Conservation (phyloP, 108 stramenopile species). For the Fistulifera pelliculosa region DNA sequence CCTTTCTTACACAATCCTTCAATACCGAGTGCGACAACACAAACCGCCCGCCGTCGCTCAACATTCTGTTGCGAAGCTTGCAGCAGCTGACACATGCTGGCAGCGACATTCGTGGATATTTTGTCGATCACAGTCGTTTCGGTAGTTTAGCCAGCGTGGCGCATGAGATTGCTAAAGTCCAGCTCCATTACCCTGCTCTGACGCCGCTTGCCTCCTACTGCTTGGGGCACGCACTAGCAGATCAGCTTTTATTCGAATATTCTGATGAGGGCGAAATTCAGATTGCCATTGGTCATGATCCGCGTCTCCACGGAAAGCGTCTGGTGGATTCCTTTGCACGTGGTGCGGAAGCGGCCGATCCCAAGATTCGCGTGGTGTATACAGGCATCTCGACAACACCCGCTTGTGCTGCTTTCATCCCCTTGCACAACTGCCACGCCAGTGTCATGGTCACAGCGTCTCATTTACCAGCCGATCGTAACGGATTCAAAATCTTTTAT, state of each 20-base stretch:
- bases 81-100: slow-evolving; percentile 22
- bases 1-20: slow-evolving; percentile 4
- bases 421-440: slow-evolving; percentile 28
- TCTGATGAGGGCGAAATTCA: slow-evolving; percentile 11
- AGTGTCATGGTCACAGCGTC: slow-evolving; percentile 76
- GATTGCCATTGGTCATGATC: slow-evolving; percentile 68
- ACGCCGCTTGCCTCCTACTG: slow-evolving; percentile 75
- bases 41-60: slow-evolving; percentile 62
- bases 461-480: slow-evolving; percentile 71
- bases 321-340: slow-evolving; percentile 62
- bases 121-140: slow-evolving; percentile 31
- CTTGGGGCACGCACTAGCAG: slow-evolving; percentile 52
- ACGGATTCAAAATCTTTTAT: slow-evolving; percentile 77
- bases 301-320: slow-evolving; percentile 51
- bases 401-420: slow-evolving; percentile 51
- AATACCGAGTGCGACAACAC: slow-evolving; percentile 39
- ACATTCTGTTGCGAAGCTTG: slow-evolving; percentile 26
- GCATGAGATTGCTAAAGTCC: slow-evolving; percentile 14
- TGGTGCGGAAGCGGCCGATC: slow-evolving; percentile 43
- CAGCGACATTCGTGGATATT: slow-evolving; percentile 59
- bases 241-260: slow-evolving; percentile 16
- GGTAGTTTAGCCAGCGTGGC: slow-evolving; percentile 43
- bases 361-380: slow-evolving; percentile 34
- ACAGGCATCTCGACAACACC: slow-evolving; percentile 73
- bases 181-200: slow-evolving; percentile 12